Evolutionary conservation across 345 rosid species (phyloP), one percentile per base, ranked within the genome.

Genomic region (Eucalyptus pauciflora): DNA sequence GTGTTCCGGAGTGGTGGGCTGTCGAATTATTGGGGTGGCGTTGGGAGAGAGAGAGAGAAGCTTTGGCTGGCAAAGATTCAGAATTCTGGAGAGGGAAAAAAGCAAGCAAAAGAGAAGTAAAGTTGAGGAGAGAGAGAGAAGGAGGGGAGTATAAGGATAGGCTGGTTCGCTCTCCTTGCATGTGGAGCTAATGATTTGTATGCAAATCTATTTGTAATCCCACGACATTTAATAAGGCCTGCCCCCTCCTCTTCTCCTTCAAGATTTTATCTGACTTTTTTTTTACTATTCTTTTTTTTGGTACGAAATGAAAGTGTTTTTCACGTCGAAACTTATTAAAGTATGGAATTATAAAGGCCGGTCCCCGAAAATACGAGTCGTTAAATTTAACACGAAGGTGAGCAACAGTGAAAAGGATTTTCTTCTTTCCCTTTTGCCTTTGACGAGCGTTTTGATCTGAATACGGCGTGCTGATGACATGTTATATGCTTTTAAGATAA

Each of bases 21-120:
- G 76, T 87, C 29, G 48, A 80, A 87, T 87, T 81, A 76, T 56
- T 54, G 86, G 41, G 25, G 43, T 4, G 80, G 80, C 33, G 80
- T 10, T 33, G 43, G 27, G 46, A 71, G 83, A 51, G 46, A 10
- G 46, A 71, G 83, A 51, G 46, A 10, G 83, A 71, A 37, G 83
- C 46, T 37, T 71, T 18, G 46, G 29, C 81, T 85, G 88, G 87
- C 87, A 87, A 91, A 88, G 92, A 90, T 92, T 94, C 91, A 49
- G 92, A 92, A 90, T 83, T 81, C 52, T 88, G 87, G 60, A 91
- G 91, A 86, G 91, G 93, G 93, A 89, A 92, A 89, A 27, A 11
- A 79, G 85, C 62, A 60, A 62, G 69, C 15, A 13, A 58, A 89
- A 80, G 58, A 7, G 58, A 13, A 76, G 81, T 29, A n/a, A 29